phyloP scores from a whole-genome alignment of 2,329 filamentous ascomycete species.

The Arthrobotrys sphaeroides region DNA sequence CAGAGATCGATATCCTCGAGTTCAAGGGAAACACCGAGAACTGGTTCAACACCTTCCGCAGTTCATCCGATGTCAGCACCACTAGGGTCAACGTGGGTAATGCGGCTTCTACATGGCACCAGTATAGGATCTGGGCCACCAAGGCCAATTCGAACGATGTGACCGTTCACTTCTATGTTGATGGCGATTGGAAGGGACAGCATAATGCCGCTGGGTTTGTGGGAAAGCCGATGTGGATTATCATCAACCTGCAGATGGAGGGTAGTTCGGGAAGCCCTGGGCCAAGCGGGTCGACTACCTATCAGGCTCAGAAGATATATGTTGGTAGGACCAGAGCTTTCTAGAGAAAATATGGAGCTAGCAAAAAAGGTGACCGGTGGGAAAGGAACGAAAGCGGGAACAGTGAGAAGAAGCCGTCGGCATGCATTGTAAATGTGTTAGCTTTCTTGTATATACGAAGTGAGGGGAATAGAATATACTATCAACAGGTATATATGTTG shows the following conservation, averaged over 20 bases:
- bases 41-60: slow-evolving; percentile 69
- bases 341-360: too few relatives aligned
- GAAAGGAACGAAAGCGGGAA: neutral
- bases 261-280: slow-evolving; percentile 49
- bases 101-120: slow-evolving; percentile 64
- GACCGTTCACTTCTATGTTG: slow-evolving; percentile 67
- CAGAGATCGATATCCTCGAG: slow-evolving; percentile 70
- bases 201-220: slow-evolving; percentile 53
- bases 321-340: slow-evolving; percentile 41
- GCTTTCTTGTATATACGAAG: too few relatives aligned
- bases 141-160: slow-evolving; percentile 67
- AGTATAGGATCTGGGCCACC: slow-evolving; percentile 65
- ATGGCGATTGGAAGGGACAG: slow-evolving; percentile 60
- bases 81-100: slow-evolving; percentile 65
- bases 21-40: slow-evolving; percentile 70
- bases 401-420: too few relatives aligned
- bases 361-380: too few relatives aligned
- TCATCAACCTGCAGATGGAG: slow-evolving; percentile 53
- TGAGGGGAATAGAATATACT: too few relatives aligned
- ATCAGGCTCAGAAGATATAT: slow-evolving; percentile 51
- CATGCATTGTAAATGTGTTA: too few relatives aligned
- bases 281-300: slow-evolving; percentile 43
- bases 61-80: slow-evolving; percentile 64
- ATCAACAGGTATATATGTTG: too few relatives aligned
- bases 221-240: slow-evolving; percentile 49